Base-by-base conservation (phyloP, 75 land plant genomes). In the Picea glauca region DNA sequence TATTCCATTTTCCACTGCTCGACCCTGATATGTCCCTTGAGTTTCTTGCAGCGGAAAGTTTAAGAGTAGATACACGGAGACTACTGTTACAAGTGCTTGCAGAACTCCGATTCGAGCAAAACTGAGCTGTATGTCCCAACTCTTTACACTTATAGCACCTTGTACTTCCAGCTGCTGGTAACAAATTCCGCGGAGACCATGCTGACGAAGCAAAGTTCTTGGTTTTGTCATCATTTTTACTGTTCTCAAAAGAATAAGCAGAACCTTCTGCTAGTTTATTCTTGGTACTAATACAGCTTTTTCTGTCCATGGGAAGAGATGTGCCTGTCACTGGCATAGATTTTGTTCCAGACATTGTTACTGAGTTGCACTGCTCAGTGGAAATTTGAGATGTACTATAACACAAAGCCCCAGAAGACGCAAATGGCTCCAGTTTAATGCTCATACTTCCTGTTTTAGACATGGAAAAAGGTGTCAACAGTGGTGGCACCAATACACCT, bases 111-210 rank as follows among this genome's bases (percentile, higher is more conserved):
- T 66, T 81, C 14, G 82, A 12, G 70, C 92, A 90, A 77, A 54
- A 65, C 73, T 84, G 81, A 18, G 83, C 58, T 56, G 74, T 58
- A 77, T 88, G 92, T 5, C 90, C 93, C 43, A 79, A 60, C 31
- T 81, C 85, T 62, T 88, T 86, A 65, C 91, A 85, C 81, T 81
- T 83, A 74, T 78, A 77, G 58, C 90, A 90, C 23, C 77, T 33
- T 58, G 74, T 56, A 62, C 30, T 74, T 64, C 57, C 81, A 62
- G 75, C 32, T 38, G 76, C 61, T 66, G 74, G 74, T 63, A 68
- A 31, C 32, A 54, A 15, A 72, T 54, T 62, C 40, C 80, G 80
- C 74, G 74, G 62, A 23, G 81, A 60, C 12, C 21, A 63, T 62
- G 31, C 32, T n/a, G 46, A 30, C 5, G 43, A 62, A 72, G 79